Conservation (phyloP, 2,329 filamentous ascomycete genomes). For the Epichloe scottii region DNA sequence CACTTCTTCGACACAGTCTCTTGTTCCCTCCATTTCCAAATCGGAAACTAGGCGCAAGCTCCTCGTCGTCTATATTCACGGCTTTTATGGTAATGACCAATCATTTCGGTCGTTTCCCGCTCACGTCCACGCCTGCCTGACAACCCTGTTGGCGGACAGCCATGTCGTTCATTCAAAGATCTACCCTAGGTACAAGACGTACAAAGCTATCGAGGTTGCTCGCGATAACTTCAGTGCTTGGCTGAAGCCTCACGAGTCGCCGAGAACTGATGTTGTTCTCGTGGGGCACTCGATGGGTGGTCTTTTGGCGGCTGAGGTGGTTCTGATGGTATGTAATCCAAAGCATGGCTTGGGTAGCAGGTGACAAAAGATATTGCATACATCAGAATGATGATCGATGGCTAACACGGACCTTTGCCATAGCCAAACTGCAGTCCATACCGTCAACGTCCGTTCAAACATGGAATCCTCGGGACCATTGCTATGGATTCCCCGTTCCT, state of each 20-base stretch:
- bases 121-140: slow-evolving; percentile 68
- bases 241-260: slow-evolving; percentile 64
- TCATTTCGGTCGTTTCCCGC: slow-evolving; percentile 82
- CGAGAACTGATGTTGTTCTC: slow-evolving; percentile 65
- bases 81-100: slow-evolving; percentile 79
- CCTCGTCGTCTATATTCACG: slow-evolving; percentile 75
- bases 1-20: slow-evolving; percentile 35
- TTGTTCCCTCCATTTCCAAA: slow-evolving; percentile 17
- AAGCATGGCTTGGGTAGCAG: not conserved
- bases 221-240: slow-evolving; percentile 74
- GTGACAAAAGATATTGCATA: no score
- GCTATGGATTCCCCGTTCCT: slow-evolving; percentile 80
- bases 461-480: slow-evolving; percentile 68
- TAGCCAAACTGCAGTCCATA: slow-evolving; percentile 24
- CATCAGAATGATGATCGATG: not conserved
- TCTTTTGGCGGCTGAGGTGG: slow-evolving; percentile 67
- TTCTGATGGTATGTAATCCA: slow-evolving; percentile 39
- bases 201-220: slow-evolving; percentile 58
- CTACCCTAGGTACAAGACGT: slow-evolving; percentile 69
- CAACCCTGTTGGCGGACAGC: slow-evolving; percentile 51
- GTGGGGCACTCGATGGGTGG: slow-evolving; percentile 88
- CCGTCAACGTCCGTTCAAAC: slow-evolving; percentile 39
- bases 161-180: slow-evolving; percentile 81
- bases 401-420: not conserved
- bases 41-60: slow-evolving; percentile 38